Evolutionary conservation across 2,329 filamentous ascomycete genomes (phyloP).

Genomic region (Blastomyces gilchristii): DNA sequence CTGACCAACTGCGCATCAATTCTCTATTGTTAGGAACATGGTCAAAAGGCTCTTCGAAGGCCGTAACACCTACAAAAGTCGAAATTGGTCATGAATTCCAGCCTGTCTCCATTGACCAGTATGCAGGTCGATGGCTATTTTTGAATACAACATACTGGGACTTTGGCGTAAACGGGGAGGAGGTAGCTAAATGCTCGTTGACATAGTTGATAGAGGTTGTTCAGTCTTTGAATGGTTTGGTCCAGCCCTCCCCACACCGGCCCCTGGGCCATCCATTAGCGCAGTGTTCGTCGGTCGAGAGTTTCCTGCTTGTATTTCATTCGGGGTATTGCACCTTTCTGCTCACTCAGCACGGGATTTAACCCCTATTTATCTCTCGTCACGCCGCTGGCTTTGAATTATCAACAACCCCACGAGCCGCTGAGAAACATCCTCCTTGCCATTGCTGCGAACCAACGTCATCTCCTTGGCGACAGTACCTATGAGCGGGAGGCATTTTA

Average conservation of each 20-base stretch:
- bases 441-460: constrained; percentile 23
- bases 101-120: constrained; percentile 11
- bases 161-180: constrained; percentile 11
- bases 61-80: constrained; percentile 3
- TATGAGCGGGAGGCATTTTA: constrained; percentile 19
- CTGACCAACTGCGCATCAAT: not conserved
- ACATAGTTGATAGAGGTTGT: not conserved
- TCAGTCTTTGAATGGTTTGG: not conserved
- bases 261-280: constrained; percentile 13
- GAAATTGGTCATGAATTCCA: constrained; percentile 5
- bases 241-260: not conserved
- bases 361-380: constrained; percentile 25
- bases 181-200: not conserved
- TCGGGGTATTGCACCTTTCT: constrained; percentile 22
- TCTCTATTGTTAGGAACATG: constrained; percentile 5
- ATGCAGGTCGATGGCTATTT: constrained; percentile 20
- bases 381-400: constrained; percentile 16
- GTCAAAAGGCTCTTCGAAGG: constrained; percentile 6
- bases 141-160: constrained; percentile 20
- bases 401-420: constrained; percentile 16
- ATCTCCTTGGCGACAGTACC: constrained; percentile 19
- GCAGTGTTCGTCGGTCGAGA: constrained; percentile 12
- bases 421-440: constrained; percentile 22
- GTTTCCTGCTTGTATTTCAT: constrained; percentile 24
- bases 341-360: constrained; percentile 21